Evolutionary conservation across 176 grass and related monocot genomes (phyloP).

Genomic region (Typha latifolia): DNA sequence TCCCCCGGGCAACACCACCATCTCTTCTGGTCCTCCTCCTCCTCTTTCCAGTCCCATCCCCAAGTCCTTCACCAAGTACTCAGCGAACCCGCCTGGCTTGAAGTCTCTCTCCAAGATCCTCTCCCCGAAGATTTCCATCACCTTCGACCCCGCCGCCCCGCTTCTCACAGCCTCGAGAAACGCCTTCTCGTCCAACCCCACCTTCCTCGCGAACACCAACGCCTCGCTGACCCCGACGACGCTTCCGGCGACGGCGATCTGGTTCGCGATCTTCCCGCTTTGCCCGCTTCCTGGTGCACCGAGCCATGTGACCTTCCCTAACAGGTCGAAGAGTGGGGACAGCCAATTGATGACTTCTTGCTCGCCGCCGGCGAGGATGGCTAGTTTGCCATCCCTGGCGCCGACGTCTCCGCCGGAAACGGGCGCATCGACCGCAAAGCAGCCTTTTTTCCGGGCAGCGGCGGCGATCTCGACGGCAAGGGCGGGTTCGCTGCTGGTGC

Average conservation of each 20-base stretch:
- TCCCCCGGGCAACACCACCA: slow-evolving; percentile 43
- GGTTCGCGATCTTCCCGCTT: slow-evolving; percentile 90
- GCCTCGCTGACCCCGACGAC: slow-evolving; percentile 51
- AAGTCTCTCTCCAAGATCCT: slow-evolving; percentile 52
- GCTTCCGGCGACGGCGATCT: slow-evolving; percentile 47
- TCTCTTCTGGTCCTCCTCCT: slow-evolving; percentile 14
- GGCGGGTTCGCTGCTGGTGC: slow-evolving; percentile 50
- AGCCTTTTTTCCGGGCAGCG: slow-evolving; percentile 16
- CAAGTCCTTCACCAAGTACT: slow-evolving; percentile 81
- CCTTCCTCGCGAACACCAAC: slow-evolving; percentile 40
- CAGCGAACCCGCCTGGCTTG: slow-evolving; percentile 30
- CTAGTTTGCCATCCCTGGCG: slow-evolving; percentile 57
- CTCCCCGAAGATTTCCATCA: slow-evolving; percentile 67
- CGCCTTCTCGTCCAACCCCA: slow-evolving; percentile 29
- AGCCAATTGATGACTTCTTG: slow-evolving; percentile 55
- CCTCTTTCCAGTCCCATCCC: slow-evolving; percentile 63
- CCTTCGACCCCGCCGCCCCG: slow-evolving; percentile 56
- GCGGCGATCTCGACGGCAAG: slow-evolving; percentile 44
- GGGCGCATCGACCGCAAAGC: slow-evolving; percentile 50
- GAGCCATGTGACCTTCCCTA: slow-evolving; percentile 68
- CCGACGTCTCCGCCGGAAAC: slow-evolving; percentile 76
- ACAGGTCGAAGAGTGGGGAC: slow-evolving; percentile 34
- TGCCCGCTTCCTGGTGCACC: slow-evolving; percentile 59
- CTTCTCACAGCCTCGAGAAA: slow-evolving; percentile 48
- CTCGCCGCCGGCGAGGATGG: slow-evolving; percentile 59